Evolutionary conservation across 2,329 filamentous ascomycete genomes (phyloP), one percentile per base, ranked within the genome.

Genomic region (Alternaria sp.): DNA sequence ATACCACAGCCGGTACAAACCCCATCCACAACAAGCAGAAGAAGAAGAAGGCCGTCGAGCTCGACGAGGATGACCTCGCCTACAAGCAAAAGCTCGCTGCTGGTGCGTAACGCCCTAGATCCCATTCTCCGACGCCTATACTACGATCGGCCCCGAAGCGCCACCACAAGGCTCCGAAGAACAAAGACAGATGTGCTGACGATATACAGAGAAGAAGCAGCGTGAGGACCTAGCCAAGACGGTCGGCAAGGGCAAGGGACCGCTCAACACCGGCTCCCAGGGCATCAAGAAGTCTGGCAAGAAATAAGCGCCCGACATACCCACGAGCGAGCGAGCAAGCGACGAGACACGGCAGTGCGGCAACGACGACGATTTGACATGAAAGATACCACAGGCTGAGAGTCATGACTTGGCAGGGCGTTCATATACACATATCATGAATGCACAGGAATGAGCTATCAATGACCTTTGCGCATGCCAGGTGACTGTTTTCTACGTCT

Each of bases 241-340:
- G 83, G 90, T 90, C 9, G 86, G 89, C 65, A 92, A 93, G 84
- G 90, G 92, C 49, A 90, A 91, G 75, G 95, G 95, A 4, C 94
- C 95, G 41, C 80, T 97, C 79, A 94, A 94, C 84, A 91, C 89
- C 30, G 94, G 93, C 33, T 82, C 86, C 53, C 93, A 96, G 83
- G 94, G 93, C 67, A 97, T 98, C 86, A 97, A 97, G 90, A 97
- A 97, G 89, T 96, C 92, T 66, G 94, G 94, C 82, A 97, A 97
- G 75, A 97, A 97, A 90, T 97, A 74, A 76, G 66, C 72, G 65
- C 33, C 21, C 33, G 25, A n/a, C 41, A 18, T 7, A 26, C 7
- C 49, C 21, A 37, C 20, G 37, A 44, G 58, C 41, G 21, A 54
- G 41, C 28, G 54, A 47, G 23, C 46, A 23, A 25, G 28, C 33